Percentiles rank a stretch among this genome's conserved stretches.
phyloP scores from a whole-genome alignment of 2,329 filamentous ascomycete genomes.

The Fusarium chlamydosporum region DNA sequence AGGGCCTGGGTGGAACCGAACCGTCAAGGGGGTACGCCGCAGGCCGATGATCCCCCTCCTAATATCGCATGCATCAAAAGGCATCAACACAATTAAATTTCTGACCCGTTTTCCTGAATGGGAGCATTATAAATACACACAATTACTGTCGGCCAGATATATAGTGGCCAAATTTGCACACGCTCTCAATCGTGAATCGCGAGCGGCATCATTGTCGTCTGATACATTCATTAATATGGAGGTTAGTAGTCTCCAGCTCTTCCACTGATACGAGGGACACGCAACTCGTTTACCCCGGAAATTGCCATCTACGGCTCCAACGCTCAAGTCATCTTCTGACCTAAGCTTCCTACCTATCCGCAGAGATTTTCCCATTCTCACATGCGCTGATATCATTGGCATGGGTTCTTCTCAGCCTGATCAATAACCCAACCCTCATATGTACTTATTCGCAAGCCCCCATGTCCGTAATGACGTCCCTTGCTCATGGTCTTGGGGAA shows the following conservation, averaged over 20 bases:
- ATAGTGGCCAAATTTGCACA: constrained; percentile 20
- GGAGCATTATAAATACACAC: not conserved
- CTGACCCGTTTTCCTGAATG: constrained; percentile 2
- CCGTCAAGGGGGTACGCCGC: constrained; percentile 19
- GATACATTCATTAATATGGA: not conserved
- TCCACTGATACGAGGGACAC: constrained; percentile 10
- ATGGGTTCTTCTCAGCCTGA: constrained; percentile 8
- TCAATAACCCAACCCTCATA: not conserved
- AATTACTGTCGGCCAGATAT: not conserved
- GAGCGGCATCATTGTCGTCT: not conserved
- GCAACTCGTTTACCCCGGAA: constrained; percentile 21
- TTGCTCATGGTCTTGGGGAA: constrained; percentile 16
- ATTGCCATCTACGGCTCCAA: constrained; percentile 3
- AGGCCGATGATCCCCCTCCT: constrained; percentile 30
- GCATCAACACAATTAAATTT: constrained; percentile 17
- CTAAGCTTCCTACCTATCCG: not conserved
- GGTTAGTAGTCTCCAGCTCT: constrained; percentile 6
- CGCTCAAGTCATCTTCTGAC: constrained; percentile 16
- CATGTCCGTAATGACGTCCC: constrained; percentile 31
- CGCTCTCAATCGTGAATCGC: constrained; percentile 6
- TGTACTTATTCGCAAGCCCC: not conserved
- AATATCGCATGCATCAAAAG: constrained; percentile 5
- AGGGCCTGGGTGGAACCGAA: constrained; percentile 4
- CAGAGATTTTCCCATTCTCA: constrained; percentile 1
- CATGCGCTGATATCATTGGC: constrained; percentile 12